Base-by-base conservation (phyloP, 2,329 filamentous ascomycete genomes). In the Graphiopsis chlorocephala region DNA sequence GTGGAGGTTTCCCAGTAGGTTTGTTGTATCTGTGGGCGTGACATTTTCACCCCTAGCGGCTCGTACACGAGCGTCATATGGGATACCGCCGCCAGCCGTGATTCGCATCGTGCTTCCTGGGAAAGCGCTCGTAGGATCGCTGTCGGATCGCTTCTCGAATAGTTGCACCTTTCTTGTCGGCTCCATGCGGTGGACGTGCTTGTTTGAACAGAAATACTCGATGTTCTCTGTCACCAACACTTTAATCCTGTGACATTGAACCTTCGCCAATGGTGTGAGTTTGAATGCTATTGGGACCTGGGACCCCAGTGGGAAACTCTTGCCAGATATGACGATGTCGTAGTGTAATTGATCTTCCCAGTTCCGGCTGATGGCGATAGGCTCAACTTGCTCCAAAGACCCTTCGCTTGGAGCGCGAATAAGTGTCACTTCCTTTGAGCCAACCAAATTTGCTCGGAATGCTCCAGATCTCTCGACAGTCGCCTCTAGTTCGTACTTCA, bases 331-430 rank as follows among this genome's bases (percentile, higher is more conserved):
- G 75, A 97, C 89, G 70, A 97, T 97, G 72, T 97, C 93, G 78
- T 97, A 97, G 73, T 96, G 92, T 33, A 97, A 82, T 73, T 97
- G 93, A 70, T 97, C 93, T 75, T 97, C 93, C 93, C 93, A 97
- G 67, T 92, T 93, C 23, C 93, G 85, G 68, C 91, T 94, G 73
- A 97, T 97, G 12, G 93, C 94, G 72, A 97, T 97, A 2, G 93
- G 93, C 74, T 97, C 93, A 28, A 93, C 90, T 77, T 92, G 92
- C 77, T 97, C 93, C 26, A 97, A 82, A 0, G 93, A 97, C 53
- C 93, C 86, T 77, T 96, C 92, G 57, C 94, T 88, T 0, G 93
- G 93, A 3, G 95, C 88, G 52, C 93, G 89, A 61, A 97, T 92
- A 56, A 97, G 87, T 10, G 85, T 86, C 2, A 97, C 88, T 76